Base-by-base conservation (phyloP, 495 filamentous ascomycete genomes). In the Sordaria brevicollis region DNA sequence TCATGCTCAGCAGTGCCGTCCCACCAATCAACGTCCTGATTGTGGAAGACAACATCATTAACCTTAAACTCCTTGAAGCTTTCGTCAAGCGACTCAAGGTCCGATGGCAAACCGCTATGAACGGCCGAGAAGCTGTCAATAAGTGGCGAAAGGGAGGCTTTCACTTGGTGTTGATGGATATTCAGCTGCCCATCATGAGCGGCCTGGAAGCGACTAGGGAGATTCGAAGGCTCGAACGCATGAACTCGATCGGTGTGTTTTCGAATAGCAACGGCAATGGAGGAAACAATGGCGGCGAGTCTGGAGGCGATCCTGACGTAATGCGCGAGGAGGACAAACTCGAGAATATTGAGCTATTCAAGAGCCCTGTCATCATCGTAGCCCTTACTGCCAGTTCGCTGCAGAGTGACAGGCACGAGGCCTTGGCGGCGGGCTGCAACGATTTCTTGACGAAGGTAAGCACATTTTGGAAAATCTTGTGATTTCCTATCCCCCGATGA, bases 11-110 rank as follows among this genome's bases (percentile, higher is more conserved):
- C 74, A 89, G 89, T 67, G 90, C 91, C 6, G 93, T 99, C 3
- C 95, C 95, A 10, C 95, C 95, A 25, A 99, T 99, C 79, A 98
- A 96, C 74, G 94, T 98, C 9, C 84, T 99, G 19, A 97, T 99
- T 69, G 95, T 99, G 37, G 95, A 99, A 81, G 95, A 99, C 82
- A 99, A 99, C 78, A 90, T 94, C 70, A 98, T 99, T 84, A 99
- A 99, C 74, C 84, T 98, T 66, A 89, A 92, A 66, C 87, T 99
- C 5, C 81, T 99, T 2, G 95, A 98, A 75, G 93, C 93, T 0
- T 97, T 99, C 78, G 95, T 98, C 86, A 97, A 97, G 78, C 87
- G 94, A 62, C 86, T 99, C 37, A 97, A 96, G 74, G 95, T 99
- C 34, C 91, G 95, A n/a, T 98, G 95, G 95, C 90, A 94, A 78